These are phyloP conservation scores for Penicillium sp. DNA, from an alignment of 2,329 filamentous ascomycete species.

Conservation along the genomic window DNA sequence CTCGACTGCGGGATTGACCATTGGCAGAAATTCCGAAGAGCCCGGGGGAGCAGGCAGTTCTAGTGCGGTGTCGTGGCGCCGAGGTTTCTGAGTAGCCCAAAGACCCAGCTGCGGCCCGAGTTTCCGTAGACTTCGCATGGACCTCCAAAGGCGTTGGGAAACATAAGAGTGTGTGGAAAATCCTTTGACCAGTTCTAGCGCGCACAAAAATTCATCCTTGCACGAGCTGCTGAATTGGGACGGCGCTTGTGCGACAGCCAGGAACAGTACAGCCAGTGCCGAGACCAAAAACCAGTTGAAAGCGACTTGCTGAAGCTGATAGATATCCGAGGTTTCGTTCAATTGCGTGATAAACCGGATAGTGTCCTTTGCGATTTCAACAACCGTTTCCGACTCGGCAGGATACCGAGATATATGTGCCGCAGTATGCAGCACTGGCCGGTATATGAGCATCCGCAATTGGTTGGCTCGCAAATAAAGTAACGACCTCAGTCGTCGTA, in stretches of 20 bases:
- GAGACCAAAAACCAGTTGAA: slow-evolving; percentile 63
- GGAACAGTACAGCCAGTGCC: slow-evolving; percentile 56
- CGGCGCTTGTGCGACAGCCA: slow-evolving; percentile 58
- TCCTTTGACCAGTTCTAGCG: slow-evolving; percentile 56
- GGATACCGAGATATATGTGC: slow-evolving; percentile 73
- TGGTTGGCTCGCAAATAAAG: slow-evolving; percentile 85
- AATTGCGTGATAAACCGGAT: slow-evolving; percentile 55
- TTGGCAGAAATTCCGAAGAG: slow-evolving; percentile 28
- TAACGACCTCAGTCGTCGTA: slow-evolving; percentile 70
- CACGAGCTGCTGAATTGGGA: slow-evolving; percentile 52
- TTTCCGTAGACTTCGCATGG: slow-evolving; percentile 55
- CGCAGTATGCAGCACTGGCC: slow-evolving; percentile 68
- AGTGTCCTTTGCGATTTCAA: slow-evolving; percentile 59
- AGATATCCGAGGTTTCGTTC: slow-evolving; percentile 57
- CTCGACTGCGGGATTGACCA: slow-evolving; percentile 49
- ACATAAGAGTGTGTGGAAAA: slow-evolving; percentile 56
- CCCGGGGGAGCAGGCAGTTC: background rate
- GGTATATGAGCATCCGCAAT: slow-evolving; percentile 81
- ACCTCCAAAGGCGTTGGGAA: slow-evolving; percentile 58
- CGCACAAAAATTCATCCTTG: slow-evolving; percentile 60
- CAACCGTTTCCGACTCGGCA: slow-evolving; percentile 61
- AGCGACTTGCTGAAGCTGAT: slow-evolving; percentile 55
- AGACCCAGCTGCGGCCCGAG: slow-evolving; percentile 56
- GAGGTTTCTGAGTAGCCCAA: slow-evolving; percentile 24
- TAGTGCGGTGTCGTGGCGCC: slow-evolving; percentile 2